Evolutionary conservation across 2,329 filamentous ascomycete species (phyloP).

Genomic region (Penicillium occitanis): DNA sequence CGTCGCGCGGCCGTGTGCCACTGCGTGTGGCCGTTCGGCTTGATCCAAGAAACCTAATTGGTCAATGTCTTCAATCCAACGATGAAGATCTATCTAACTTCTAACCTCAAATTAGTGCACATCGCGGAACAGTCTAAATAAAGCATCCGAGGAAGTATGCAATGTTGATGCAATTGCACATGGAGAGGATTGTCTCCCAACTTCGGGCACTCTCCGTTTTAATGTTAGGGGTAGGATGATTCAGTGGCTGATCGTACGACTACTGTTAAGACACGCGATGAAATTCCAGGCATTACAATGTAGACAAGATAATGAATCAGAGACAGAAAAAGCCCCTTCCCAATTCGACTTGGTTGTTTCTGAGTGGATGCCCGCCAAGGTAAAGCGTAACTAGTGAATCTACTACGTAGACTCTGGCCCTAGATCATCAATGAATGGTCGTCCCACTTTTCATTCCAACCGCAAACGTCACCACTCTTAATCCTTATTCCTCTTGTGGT

Average conservation of each 20-base stretch:
- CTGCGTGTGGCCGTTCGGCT: neutral
- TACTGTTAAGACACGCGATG: neutral
- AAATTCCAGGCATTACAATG: neutral
- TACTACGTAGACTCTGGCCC: neutral
- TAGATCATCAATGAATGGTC: neutral
- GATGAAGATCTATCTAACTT: neutral
- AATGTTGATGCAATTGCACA: slow-evolving; percentile 3
- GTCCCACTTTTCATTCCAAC: neutral
- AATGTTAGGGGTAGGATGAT: neutral
- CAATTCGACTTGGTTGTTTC: neutral
- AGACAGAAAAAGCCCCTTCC: neutral
- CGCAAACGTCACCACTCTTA: slow-evolving; percentile 9
- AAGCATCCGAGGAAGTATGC: neutral
- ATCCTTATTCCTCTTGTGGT: neutral
- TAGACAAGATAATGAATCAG: neutral
- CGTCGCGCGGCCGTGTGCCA: no score
- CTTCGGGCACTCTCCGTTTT: neutral
- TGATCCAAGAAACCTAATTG: neutral
- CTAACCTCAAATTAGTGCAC: neutral
- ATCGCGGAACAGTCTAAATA: neutral
- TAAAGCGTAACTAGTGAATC: neutral
- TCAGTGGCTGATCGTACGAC: neutral
- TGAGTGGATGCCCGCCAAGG: neutral
- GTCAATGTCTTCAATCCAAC: neutral
- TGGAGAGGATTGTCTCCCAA: neutral